Evolutionary conservation across 768 basidiomycete genomes (phyloP), one percentile per base, ranked within the genome.

Genomic region (Tephrocybe sp.): DNA sequence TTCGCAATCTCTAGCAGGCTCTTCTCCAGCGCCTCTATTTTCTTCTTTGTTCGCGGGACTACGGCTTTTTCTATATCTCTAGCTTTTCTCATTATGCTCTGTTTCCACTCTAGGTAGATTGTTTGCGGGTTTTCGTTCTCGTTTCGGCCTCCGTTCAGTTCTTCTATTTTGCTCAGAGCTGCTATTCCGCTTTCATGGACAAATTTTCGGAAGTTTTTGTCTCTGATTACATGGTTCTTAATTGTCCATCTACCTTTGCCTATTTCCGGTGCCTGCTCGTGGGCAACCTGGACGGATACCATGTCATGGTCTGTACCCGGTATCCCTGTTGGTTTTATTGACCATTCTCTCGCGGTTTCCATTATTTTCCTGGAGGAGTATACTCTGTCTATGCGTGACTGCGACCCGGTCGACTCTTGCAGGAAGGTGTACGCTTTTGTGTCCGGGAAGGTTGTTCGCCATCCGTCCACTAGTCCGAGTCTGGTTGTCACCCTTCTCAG

Each of bases 331-430:
- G 31, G 12, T 7, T 24, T 18, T 2, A 50, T 50, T 10, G 16
- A n/a, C 49, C 42, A 50, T 4, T 49, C 12, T 1, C 42, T 11
- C 2, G 41, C 48, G 1, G 31, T 43, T 19, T 27, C 7, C 1
- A 10, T 1, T 2, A 49, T 9, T 21, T 38, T n/a, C 2, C 11
- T 16, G 2, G n/a, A 22, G 8, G 12, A 25, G 36, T 73, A 73
- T 34, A 74, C 70, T 16, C 69, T 34, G 53, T 74, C 69, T 5
- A 74, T 59, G 3, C 69, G 41, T 1, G 70, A 70, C 24, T 64
- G 57, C 0, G 13, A 51, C 33, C 2, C 21, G 29, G 36, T 42
- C 53, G 19, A 38, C 36, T 25, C 43, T 36, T 37, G 64, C 61
- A 34, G 21, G 58, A 55, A 72, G 3, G 73, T 67, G 46, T 58